Evolutionary conservation across 345 rosid genomes (phyloP).

Genomic region (Aquilaria yunnanensis): DNA sequence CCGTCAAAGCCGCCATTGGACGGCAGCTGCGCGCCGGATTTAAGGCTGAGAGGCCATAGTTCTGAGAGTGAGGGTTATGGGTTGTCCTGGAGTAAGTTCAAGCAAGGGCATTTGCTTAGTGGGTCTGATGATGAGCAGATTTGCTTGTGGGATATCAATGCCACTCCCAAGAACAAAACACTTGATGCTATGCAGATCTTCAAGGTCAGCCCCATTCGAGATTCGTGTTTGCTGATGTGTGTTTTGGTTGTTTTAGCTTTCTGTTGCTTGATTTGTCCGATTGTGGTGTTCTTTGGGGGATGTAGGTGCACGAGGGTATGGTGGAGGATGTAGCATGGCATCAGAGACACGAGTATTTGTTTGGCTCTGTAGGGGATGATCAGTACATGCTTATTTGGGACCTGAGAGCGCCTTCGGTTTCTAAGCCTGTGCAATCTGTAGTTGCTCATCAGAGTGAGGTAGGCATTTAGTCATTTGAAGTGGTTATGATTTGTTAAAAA

Average conservation of each 20-base stretch:
- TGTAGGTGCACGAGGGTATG: conserved; percentile 94
- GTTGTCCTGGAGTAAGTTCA: conserved; percentile 96
- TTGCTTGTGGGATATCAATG: conserved; percentile 93
- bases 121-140: conserved; percentile 99
- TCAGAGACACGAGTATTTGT: conserved; percentile 84
- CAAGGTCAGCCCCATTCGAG: conserved; percentile 35
- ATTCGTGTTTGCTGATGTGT: background rate
- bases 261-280: background rate
- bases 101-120: conserved; percentile 86
- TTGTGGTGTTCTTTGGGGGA: conserved; percentile 1
- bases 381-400: conserved; percentile 93
- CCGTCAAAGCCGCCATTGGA: conserved; percentile 88
- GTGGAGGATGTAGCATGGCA: conserved; percentile 99
- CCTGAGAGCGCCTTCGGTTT: conserved; percentile 60
- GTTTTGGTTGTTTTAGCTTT: background rate
- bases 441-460: conserved; percentile 99
- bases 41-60: conserved; percentile 87
- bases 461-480: conserved; percentile 2
- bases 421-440: conserved; percentile 80
- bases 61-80: conserved; percentile 80
- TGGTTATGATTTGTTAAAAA: background rate
- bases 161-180: conserved; percentile 64
- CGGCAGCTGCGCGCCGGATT: conserved; percentile 84
- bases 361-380: conserved; percentile 99
- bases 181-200: conserved; percentile 85